Evolutionary conservation across 192 early-diverging fungal species (phyloP), one percentile per base, ranked within the genome.

Genomic region (Backusella westeae): DNA sequence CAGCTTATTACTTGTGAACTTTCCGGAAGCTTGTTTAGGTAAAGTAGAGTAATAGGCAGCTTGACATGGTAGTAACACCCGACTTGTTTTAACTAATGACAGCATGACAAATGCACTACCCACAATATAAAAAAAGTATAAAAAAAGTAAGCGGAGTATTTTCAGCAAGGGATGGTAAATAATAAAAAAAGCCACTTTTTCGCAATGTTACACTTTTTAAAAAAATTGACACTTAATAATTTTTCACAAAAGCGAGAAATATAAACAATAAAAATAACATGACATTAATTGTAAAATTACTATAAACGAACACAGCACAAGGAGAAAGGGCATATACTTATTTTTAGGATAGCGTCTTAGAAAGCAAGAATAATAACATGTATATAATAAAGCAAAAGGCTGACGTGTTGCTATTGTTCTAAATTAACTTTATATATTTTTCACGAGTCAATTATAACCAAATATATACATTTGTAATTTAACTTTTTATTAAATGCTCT

Each of bases 1-100:
- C 53, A 75, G 39, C 12, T 73, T 71, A 36, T 81, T 81, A 38
- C 72, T 73, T 1, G 80, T 81, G 34, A 81, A 81, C 23, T 41
- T 71, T 34, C 80, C 80, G 10, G 73, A 59, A n/a, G 80, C 76
- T 68, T 81, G 74, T 19, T 74, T 74, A 23, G 72, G 72, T 46
- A 73, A 34, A 39, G 80, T 77, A 8, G 80, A 73, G 26, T 78
- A 75, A 39, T 63, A 26, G 6, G 36, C 26, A 46, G 34, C 41
- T 75, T 34, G 59, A 21, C 17, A 67, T 59, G 26, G 41, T 29
- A 26, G 67, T 74, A 41, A 35, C 35, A 68, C 35, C 68, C 39
- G 34, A 41, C 68, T 12, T 23, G 19, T 41, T 69, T 7, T 10
- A 26, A 41, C 56, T 65, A 63, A n/a, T 63, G 53, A 65, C 59